These are phyloP conservation scores for Sporisorium graminicola DNA, from an alignment of 1,284 basidiomycete species.

Conservation along the genomic window DNA sequence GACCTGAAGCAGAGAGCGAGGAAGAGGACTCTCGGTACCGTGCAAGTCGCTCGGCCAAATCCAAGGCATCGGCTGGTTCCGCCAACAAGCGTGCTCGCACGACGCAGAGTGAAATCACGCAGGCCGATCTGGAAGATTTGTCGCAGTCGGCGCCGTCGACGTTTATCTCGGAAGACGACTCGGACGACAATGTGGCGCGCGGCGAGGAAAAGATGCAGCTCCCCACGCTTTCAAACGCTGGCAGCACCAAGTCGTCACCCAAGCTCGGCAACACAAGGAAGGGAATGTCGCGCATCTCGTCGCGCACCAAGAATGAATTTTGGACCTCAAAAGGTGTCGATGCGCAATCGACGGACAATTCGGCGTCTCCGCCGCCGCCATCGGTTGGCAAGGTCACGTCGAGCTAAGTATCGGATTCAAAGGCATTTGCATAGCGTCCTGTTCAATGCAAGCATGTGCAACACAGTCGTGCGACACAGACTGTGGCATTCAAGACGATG, in stretches of 20 bases:
- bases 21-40: slow-evolving; percentile 50
- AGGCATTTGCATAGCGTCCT: neutral
- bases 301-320: slow-evolving; percentile 48
- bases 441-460: neutral
- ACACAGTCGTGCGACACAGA: neutral
- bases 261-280: slow-evolving; percentile 15
- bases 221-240: slow-evolving; percentile 30
- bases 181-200: slow-evolving; percentile 24
- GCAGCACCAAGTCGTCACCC: slow-evolving; percentile 26
- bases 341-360: slow-evolving; percentile 11
- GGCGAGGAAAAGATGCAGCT: slow-evolving; percentile 31
- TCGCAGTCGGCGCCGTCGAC: slow-evolving; percentile 48
- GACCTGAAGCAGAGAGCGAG: slow-evolving; percentile 4
- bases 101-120: slow-evolving; percentile 25
- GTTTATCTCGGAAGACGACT: slow-evolving; percentile 47
- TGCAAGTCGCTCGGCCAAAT: slow-evolving; percentile 25
- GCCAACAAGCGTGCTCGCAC: slow-evolving; percentile 23
- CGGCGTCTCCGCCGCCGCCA: slow-evolving; percentile 30
- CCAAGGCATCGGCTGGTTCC: neutral
- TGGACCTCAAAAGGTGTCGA: slow-evolving; percentile 47
- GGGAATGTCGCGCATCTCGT: slow-evolving; percentile 35
- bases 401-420: neutral
- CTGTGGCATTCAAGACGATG: neutral
- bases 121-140: slow-evolving; percentile 43
- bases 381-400: slow-evolving; percentile 2